These are phyloP conservation scores for Kalmusia sp. DNA, from an alignment of 2,329 filamentous ascomycete species.

Conservation along the genomic window DNA sequence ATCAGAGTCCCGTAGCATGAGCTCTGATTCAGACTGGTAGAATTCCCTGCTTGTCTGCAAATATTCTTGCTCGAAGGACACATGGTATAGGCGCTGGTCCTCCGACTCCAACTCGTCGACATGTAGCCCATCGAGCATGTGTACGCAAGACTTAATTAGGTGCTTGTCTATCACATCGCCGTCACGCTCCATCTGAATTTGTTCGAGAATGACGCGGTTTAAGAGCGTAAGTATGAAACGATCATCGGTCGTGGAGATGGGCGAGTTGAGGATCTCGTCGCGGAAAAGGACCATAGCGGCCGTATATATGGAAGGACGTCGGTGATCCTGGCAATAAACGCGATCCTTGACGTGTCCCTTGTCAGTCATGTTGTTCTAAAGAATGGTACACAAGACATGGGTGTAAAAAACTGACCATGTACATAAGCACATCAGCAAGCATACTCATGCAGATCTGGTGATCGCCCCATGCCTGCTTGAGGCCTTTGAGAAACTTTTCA, in stretches of 20 bases:
- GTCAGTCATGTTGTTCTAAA: slow-evolving; percentile 24
- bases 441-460: slow-evolving; percentile 95
- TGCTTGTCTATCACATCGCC: slow-evolving; percentile 87
- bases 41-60: slow-evolving; percentile 74
- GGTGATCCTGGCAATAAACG: slow-evolving; percentile 76
- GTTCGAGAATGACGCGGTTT: slow-evolving; percentile 83
- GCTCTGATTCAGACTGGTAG: slow-evolving; percentile 77
- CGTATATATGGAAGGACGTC: slow-evolving; percentile 79
- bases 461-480: slow-evolving; percentile 84
- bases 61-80: slow-evolving; percentile 81
- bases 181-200: slow-evolving; percentile 89
- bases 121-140: slow-evolving; percentile 90
- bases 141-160: slow-evolving; percentile 80
- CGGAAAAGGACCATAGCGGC: slow-evolving; percentile 87
- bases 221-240: slow-evolving; percentile 75
- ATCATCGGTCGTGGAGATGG: slow-evolving; percentile 51
- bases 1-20: slow-evolving; percentile 78
- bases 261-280: slow-evolving; percentile 78
- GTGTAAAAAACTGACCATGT: slow-evolving; percentile 67
- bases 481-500: slow-evolving; percentile 78
- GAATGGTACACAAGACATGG: not conserved
- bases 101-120: slow-evolving; percentile 81
- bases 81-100: slow-evolving; percentile 81
- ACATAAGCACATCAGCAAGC: slow-evolving; percentile 96
- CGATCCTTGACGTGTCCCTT: slow-evolving; percentile 66